Percentiles rank a stretch among this genome's conserved stretches.
These are phyloP conservation scores for Russula dissimulans DNA, from an alignment of 768 basidiomycete species.

Conservation along the genomic window DNA sequence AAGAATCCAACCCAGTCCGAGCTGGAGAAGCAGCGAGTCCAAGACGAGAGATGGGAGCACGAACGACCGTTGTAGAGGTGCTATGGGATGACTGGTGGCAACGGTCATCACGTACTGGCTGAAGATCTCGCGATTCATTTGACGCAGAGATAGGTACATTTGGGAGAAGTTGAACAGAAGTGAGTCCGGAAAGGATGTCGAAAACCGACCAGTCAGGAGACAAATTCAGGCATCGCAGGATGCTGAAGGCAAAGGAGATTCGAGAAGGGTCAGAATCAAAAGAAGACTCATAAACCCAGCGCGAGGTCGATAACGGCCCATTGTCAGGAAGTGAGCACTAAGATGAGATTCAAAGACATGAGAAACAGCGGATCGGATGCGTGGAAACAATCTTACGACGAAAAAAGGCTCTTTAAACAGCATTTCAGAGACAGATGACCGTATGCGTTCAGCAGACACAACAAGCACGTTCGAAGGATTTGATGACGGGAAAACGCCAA, in stretches of 20 bases:
- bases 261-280: conserved; percentile 15
- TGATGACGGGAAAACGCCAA: conserved; percentile 2
- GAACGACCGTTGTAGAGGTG: neutral
- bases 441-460: conserved; percentile 12
- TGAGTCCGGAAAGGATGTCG: conserved; percentile 8
- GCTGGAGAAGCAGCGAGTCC: neutral
- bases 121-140: neutral
- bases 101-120: neutral
- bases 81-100: neutral
- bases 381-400: conserved; percentile 3
- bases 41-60: neutral
- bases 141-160: neutral
- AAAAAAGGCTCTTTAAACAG: conserved; percentile 13
- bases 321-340: neutral
- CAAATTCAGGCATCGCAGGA: conserved; percentile 7
- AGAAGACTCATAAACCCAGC: conserved; percentile 15
- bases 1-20: neutral
- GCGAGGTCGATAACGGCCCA: neutral
- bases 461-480: conserved; percentile 7
- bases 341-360: neutral
- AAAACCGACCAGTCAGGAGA: conserved; percentile 5
- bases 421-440: conserved; percentile 9
- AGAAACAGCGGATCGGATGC: neutral
- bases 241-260: conserved; percentile 15
- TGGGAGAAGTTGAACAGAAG: neutral